Evolutionary conservation across 2,329 filamentous ascomycete genomes (phyloP).

Genomic region (Lachnellula subtilissima): DNA sequence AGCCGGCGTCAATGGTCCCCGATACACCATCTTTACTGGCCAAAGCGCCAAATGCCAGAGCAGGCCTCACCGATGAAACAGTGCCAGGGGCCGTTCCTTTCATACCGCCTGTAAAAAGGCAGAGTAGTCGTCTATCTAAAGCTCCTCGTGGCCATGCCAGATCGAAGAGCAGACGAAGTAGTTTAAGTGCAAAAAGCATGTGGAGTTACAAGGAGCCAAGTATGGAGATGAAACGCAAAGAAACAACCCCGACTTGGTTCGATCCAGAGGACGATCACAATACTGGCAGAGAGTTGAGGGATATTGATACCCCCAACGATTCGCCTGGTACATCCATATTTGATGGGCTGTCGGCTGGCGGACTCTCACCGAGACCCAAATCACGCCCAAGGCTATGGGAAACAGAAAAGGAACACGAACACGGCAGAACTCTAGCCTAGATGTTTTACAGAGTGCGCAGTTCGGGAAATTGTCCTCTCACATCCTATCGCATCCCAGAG

Average conservation of each 20-base stretch:
- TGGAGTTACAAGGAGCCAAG: constrained; percentile 20
- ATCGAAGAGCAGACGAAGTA: constrained; percentile 29
- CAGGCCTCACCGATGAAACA: constrained; percentile 57
- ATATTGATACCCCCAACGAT: constrained; percentile 12
- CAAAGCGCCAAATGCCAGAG: constrained; percentile 56
- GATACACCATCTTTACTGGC: constrained; percentile 46
- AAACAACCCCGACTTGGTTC: constrained; percentile 22
- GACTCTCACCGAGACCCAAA: constrained; percentile 26
- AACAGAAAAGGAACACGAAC: constrained; percentile 20
- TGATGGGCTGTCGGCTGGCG: constrained; percentile 11
- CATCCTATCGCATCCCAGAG: background rate
- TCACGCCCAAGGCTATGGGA: constrained; percentile 15
- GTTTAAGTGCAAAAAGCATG: constrained; percentile 26
- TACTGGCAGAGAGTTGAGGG: constrained; percentile 9
- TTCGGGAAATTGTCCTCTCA: background rate
- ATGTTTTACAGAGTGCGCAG: constrained; percentile 1
- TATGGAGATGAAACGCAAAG: constrained; percentile 16
- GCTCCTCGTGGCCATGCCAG: constrained; percentile 24
- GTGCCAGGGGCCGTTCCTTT: constrained; percentile 58
- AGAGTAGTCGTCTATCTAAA: constrained; percentile 51
- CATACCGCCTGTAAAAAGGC: constrained; percentile 47
- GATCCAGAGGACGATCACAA: constrained; percentile 21
- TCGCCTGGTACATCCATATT: constrained; percentile 23
- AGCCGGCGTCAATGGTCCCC: constrained; percentile 26
- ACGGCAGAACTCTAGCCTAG: constrained; percentile 1